Evolutionary conservation across 2,329 filamentous ascomycete genomes (phyloP).

Genomic region (Diplodia sapinea): DNA sequence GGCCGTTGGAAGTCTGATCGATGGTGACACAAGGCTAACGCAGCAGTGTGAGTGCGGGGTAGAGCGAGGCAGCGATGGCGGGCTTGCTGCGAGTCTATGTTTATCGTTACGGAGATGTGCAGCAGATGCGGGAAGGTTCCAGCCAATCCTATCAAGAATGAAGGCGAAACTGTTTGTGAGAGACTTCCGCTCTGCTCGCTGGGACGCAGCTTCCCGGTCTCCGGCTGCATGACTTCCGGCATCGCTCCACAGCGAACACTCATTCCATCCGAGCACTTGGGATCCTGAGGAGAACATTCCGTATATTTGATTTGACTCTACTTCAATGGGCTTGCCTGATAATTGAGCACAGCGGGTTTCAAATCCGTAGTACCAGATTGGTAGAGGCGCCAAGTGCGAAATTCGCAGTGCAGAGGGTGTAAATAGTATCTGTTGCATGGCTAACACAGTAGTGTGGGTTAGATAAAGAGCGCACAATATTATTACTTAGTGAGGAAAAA

Average conservation of each 20-base stretch:
- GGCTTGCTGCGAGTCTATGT: not conserved
- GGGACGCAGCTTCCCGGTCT: not conserved
- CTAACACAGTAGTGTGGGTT: too few relatives aligned
- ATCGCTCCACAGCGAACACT: not conserved
- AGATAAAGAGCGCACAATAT: too few relatives aligned
- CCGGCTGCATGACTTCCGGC: not conserved
- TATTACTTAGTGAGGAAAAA: too few relatives aligned
- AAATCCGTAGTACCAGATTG: too few relatives aligned
- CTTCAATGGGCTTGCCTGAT: too few relatives aligned
- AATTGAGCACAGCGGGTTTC: too few relatives aligned
- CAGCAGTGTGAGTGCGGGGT: not conserved
- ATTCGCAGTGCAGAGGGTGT: too few relatives aligned
- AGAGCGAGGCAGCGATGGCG: not conserved
- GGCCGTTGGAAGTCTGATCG: not conserved
- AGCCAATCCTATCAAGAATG: not conserved
- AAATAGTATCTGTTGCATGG: too few relatives aligned
- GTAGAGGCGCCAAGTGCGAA: too few relatives aligned
- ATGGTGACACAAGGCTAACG: not conserved
- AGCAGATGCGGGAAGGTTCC: not conserved
- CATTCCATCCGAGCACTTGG: too few relatives aligned
- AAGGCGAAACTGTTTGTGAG: not conserved
- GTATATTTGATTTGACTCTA: too few relatives aligned
- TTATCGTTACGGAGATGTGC: not conserved
- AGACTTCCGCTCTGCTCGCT: not conserved
- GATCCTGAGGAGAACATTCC: too few relatives aligned